Percentiles rank a stretch among this genome's conserved stretches.
Conservation (phyloP, 176 grass and related monocot genomes). For the Bothriochloa decipiens region DNA sequence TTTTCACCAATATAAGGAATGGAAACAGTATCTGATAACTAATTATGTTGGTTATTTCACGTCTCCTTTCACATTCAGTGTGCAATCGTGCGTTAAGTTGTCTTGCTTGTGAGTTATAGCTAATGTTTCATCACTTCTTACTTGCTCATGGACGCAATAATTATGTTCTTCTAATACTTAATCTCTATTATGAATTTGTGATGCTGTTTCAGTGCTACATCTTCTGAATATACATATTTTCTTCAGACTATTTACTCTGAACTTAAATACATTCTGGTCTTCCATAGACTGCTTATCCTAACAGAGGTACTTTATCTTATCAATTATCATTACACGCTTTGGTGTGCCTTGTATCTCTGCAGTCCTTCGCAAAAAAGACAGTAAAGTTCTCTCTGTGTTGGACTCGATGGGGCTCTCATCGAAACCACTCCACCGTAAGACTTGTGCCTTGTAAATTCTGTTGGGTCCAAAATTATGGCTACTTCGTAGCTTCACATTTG, state of each 20-base stretch:
- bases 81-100: not conserved
- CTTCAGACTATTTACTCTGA: not conserved
- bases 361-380: constrained; percentile 79
- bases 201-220: not conserved
- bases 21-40: not conserved
- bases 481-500: not conserved
- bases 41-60: not conserved
- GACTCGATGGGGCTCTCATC: constrained; percentile 43
- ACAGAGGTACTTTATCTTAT: not conserved
- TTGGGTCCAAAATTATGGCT: not conserved
- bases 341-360: constrained; percentile 1
- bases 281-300: not conserved
- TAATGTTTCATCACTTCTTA: not conserved
- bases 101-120: not conserved
- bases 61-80: not conserved
- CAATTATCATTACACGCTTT: constrained; percentile 8
- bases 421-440: constrained; percentile 82
- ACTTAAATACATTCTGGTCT: not conserved
- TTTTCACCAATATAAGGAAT: not conserved
- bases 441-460: not conserved
- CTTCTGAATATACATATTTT: not conserved
- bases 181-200: not conserved
- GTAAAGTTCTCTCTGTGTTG: constrained; percentile 50
- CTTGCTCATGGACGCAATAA: not conserved
- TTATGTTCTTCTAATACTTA: not conserved